These are phyloP conservation scores for Candolleomyces eurysporus DNA, from an alignment of 768 basidiomycete genomes.

Conservation along the genomic window DNA sequence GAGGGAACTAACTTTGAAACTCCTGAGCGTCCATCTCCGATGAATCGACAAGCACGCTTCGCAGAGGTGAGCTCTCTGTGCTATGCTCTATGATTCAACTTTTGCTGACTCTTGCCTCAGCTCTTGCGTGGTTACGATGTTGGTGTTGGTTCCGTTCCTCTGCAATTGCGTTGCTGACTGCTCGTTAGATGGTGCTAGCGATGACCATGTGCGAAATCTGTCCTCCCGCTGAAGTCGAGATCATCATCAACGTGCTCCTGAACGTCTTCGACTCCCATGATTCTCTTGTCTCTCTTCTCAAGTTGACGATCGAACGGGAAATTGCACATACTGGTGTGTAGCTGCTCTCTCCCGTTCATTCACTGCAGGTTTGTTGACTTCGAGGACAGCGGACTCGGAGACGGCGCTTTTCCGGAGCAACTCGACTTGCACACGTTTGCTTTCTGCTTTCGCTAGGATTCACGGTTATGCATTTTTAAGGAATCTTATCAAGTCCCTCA, in stretches of 20 bases:
- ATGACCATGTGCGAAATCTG: slow-evolving; percentile 88
- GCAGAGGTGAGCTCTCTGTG: slow-evolving; percentile 47
- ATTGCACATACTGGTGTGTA: slow-evolving; percentile 68
- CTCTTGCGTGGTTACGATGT: slow-evolving; percentile 75
- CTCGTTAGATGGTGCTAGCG: slow-evolving; percentile 65
- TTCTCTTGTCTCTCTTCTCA: slow-evolving; percentile 70
- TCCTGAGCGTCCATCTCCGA: slow-evolving; percentile 47
- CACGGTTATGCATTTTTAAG: slow-evolving; percentile 93
- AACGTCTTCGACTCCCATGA: slow-evolving; percentile 82
- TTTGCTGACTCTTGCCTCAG: slow-evolving; percentile 30
- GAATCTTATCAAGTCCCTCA: slow-evolving; percentile 70
- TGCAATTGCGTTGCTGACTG: neutral
- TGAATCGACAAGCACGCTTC: slow-evolving; percentile 50
- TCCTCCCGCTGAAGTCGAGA: slow-evolving; percentile 74
- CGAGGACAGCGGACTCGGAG: slow-evolving; percentile 59
- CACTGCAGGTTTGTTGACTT: slow-evolving; percentile 3
- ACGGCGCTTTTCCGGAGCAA: slow-evolving; percentile 85
- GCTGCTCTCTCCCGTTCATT: neutral
- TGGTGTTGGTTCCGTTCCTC: slow-evolving; percentile 21
- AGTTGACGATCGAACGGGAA: slow-evolving; percentile 84
- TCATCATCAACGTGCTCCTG: slow-evolving; percentile 81
- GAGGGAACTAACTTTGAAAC: slow-evolving; percentile 78
- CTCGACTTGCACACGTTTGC: slow-evolving; percentile 80
- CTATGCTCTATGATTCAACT: neutral
- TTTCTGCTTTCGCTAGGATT: slow-evolving; percentile 84